Conservation (phyloP, 164 flowering plant genomes). For the Magnolia kwangsiensis region DNA sequence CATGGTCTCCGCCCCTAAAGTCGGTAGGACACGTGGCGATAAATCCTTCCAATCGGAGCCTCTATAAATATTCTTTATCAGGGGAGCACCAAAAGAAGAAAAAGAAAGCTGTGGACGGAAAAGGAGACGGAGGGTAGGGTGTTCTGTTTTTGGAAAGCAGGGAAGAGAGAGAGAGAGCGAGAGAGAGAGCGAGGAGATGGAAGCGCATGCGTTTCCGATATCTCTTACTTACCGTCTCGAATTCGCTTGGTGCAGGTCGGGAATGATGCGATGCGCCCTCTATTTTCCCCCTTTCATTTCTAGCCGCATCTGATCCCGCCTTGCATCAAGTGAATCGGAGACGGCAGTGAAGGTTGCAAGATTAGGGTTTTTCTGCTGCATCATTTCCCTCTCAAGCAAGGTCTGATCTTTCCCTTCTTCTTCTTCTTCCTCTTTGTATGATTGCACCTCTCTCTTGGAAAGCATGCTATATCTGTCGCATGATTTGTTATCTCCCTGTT, state of each 20-base stretch:
- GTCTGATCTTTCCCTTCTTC: background rate
- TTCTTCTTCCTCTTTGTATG: background rate
- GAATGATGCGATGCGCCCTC: conserved; percentile 26
- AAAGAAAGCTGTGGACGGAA: no score
- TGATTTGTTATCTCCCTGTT: background rate
- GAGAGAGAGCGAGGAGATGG: background rate
- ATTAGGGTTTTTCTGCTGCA: background rate
- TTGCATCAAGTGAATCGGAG: conserved; percentile 90
- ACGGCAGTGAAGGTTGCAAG: conserved; percentile 30
- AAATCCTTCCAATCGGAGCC: background rate
- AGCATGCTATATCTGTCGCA: background rate
- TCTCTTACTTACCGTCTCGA: conserved; percentile 41
- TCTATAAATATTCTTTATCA: background rate
- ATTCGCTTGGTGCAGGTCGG: conserved; percentile 97
- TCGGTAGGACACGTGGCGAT: background rate
- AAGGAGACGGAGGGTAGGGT: no score
- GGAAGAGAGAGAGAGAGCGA: background rate
- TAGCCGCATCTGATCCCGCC: conserved; percentile 51
- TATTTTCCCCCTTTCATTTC: background rate
- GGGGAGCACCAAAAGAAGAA: background rate
- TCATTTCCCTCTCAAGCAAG: background rate
- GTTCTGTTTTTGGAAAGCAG: background rate
- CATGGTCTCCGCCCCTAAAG: no score
- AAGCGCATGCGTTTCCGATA: background rate
- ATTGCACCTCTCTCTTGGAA: background rate